Evolutionary conservation across 192 early-diverging fungal species (phyloP).

Genomic region (Umbelopsis isabellina): DNA sequence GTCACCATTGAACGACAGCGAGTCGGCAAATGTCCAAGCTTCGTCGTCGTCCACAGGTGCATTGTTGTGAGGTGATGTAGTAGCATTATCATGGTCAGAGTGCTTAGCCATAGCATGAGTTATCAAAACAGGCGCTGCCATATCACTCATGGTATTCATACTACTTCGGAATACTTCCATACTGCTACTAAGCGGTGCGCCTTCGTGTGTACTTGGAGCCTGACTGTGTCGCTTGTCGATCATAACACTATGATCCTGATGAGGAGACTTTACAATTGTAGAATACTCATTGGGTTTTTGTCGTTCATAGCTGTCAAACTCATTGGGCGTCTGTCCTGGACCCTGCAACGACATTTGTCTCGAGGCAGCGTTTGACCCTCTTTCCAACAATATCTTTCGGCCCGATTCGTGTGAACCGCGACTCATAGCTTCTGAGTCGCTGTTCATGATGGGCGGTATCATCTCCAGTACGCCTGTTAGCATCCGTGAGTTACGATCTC

Average conservation of each 20-base stretch:
- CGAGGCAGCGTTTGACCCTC: background rate
- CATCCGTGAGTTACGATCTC: slow-evolving; percentile 27
- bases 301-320: slow-evolving; percentile 20
- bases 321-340: slow-evolving; percentile 37
- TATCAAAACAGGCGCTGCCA: slow-evolving; percentile 10
- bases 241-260: slow-evolving; percentile 5
- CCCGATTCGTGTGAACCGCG: slow-evolving; percentile 20
- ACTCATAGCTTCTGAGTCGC: slow-evolving; percentile 14
- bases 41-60: slow-evolving; percentile 17
- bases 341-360: background rate
- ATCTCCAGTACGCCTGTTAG: slow-evolving; percentile 28
- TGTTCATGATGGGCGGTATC: slow-evolving; percentile 11
- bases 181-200: slow-evolving; percentile 25
- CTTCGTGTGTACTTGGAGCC: background rate
- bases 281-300: slow-evolving; percentile 46
- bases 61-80: background rate
- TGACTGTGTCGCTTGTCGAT: slow-evolving; percentile 5
- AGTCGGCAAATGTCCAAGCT: slow-evolving; percentile 28
- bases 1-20: slow-evolving; percentile 21
- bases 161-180: slow-evolving; percentile 40
- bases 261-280: background rate
- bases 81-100: background rate
- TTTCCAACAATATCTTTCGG: slow-evolving; percentile 17
- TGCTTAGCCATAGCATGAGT: slow-evolving; percentile 27
- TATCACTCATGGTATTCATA: slow-evolving; percentile 29